Conservation (phyloP, 2,329 filamentous ascomycete genomes). For the Hypoxylon sp. region DNA sequence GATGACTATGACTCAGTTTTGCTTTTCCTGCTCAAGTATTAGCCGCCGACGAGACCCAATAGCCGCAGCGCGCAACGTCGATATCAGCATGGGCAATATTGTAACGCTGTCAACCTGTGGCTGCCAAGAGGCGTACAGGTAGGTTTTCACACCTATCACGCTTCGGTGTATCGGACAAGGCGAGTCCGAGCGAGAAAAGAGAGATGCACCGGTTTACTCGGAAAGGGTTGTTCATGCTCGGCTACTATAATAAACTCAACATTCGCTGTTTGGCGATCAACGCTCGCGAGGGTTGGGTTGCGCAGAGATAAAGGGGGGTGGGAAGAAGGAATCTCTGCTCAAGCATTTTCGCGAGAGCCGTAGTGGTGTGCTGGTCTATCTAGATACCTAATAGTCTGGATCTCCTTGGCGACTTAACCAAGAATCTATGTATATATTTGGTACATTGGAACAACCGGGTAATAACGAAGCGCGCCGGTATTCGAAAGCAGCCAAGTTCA, state of each 20-base stretch:
- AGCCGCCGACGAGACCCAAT: constrained; percentile 23
- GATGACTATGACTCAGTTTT: neutral
- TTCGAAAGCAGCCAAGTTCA: neutral
- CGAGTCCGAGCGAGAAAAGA: constrained; percentile 15
- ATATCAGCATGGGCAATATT: constrained; percentile 7
- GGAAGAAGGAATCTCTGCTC: constrained; percentile 9
- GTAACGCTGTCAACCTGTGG: constrained; percentile 16
- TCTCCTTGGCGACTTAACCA: neutral
- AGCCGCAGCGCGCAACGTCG: neutral
- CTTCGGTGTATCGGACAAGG: constrained; percentile 22
- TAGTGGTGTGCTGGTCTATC: constrained; percentile 5
- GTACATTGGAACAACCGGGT: neutral
- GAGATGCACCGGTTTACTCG: constrained; percentile 14
- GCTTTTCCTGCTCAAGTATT: constrained; percentile 29
- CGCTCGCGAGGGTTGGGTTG: neutral
- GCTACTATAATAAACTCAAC: neutral
- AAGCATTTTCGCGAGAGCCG: constrained; percentile 7
- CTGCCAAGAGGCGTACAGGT: constrained; percentile 12
- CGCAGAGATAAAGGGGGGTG: constrained; percentile 1
- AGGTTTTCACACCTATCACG: constrained; percentile 14
- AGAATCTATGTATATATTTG: constrained; percentile 1
- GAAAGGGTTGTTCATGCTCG: constrained; percentile 1
- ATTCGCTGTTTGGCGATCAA: neutral
- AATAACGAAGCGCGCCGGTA: neutral
- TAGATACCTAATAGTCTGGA: neutral